Evolutionary conservation across 2,329 filamentous ascomycete genomes (phyloP), one percentile per base, ranked within the genome.

Genomic region (Epichloe bromicola): DNA sequence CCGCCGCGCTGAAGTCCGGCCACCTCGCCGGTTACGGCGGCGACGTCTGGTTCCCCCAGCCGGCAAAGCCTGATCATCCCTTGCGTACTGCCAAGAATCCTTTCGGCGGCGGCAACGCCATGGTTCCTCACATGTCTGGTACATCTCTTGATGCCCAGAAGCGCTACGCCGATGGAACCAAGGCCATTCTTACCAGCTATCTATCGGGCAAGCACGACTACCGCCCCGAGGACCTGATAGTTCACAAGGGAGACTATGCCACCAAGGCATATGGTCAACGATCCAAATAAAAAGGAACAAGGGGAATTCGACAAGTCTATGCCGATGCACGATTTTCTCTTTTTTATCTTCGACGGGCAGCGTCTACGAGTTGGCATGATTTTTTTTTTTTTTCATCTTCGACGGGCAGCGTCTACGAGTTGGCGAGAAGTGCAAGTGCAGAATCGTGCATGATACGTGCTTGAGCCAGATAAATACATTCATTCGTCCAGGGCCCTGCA

Each of bases 101-200:
- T 67, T 95, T 88, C 78, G 91, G 90, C 90, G 93, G 91, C 65
- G 93, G 93, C 67, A 97, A 97, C 74, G 93, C 90, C 73, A 98
- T 93, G 87, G 90, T 96, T 54, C 88, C 93, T 52, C 93, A 97
- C 82, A 95, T 97, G 88, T 95, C 89, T 12, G 93, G 93, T 67
- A 97, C 91, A 53, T 95, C 90, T n/a, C 85, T 98, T 66, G 93
- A 98, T 67, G 93, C 93, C 53, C 93, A 98, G 79, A 84, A 88
- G 74, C 82, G 89, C 59, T 95, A 95, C 67, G 88, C 89, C 63
- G 76, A 83, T 57, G 89, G 89, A 62, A 86, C 82, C 70, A 95
- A 96, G 85, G 71, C 76, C 59, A 97, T 98, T 66, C 77, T 98
- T 54, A 78, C 91, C 58, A 89, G 84, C 71, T 98, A 97, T 79